Conservation (phyloP, 768 basidiomycete genomes). For the Rhizopogon vesiculosus region DNA sequence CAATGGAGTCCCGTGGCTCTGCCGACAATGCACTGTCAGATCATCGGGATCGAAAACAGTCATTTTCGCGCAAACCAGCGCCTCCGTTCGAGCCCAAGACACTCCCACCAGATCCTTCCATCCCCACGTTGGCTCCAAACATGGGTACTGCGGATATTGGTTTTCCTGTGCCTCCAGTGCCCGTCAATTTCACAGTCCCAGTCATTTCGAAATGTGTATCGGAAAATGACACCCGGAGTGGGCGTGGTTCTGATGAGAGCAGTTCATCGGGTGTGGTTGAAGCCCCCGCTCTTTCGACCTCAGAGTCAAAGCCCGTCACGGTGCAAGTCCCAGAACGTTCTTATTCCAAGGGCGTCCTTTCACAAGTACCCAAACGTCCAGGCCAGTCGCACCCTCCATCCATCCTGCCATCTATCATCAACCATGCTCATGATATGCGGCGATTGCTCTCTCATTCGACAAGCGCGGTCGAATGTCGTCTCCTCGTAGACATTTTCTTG, state of each 20-base stretch:
- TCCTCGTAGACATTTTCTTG: conserved; percentile 81
- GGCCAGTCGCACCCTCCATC: conserved; percentile 13
- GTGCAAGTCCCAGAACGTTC: conserved; percentile 7
- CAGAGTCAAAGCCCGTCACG: neutral
- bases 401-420: conserved; percentile 28
- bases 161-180: neutral
- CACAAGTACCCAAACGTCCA: conserved; percentile 6
- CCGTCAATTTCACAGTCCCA: neutral
- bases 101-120: neutral
- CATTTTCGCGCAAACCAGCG: conserved; percentile 16
- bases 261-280: neutral
- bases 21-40: conserved; percentile 11
- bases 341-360: conserved; percentile 11
- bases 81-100: conserved; percentile 15
- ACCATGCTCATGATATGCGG: conserved; percentile 62
- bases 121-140: conserved; percentile 5
- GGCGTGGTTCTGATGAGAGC: neutral
- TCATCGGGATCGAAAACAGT: conserved; percentile 24
- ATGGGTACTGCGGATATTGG: neutral
- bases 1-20: conserved; percentile 29
- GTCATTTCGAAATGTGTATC: conserved; percentile 1
- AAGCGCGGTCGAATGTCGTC: conserved; percentile 76
- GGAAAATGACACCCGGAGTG: conserved; percentile 1
- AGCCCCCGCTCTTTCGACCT: neutral
- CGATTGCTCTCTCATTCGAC: conserved; percentile 63